phyloP scores from a whole-genome alignment of 2,329 filamentous ascomycete species.

The Aspergillus ruber region DNA sequence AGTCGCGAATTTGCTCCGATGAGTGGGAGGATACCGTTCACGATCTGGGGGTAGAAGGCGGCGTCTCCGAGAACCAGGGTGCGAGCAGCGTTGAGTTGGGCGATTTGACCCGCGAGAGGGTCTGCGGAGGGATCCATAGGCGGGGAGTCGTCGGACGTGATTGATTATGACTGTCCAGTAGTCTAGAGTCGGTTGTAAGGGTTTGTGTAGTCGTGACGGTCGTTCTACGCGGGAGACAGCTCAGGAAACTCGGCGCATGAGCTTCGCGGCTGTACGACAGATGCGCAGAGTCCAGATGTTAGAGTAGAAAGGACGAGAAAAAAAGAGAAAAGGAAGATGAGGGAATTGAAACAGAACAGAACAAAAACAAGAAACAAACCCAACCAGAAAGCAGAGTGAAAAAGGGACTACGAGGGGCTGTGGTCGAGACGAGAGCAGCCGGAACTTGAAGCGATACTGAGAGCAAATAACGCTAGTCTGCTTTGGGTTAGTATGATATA shows the following conservation, averaged over 20 bases:
- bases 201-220: background rate
- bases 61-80: constrained; percentile 82
- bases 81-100: constrained; percentile 83
- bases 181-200: background rate
- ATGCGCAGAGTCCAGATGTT: background rate
- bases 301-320: background rate
- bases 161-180: background rate
- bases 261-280: background rate
- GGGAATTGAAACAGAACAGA: background rate
- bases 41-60: constrained; percentile 82
- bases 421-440: background rate
- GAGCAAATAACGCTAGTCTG: background rate
- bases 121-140: constrained; percentile 51
- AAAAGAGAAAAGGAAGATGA: background rate
- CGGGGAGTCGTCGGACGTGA: constrained; percentile 1
- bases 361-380: background rate
- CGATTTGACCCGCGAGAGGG: constrained; percentile 67
- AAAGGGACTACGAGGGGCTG: background rate
- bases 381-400: background rate
- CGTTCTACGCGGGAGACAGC: background rate
- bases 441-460: background rate
- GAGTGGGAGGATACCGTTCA: constrained; percentile 88
- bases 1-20: constrained; percentile 68
- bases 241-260: background rate
- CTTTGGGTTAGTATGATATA: background rate